Evolutionary conservation across 1,284 basidiomycete species (phyloP), one percentile per base, ranked within the genome.

Genomic region (Rhizoctonia solani): DNA sequence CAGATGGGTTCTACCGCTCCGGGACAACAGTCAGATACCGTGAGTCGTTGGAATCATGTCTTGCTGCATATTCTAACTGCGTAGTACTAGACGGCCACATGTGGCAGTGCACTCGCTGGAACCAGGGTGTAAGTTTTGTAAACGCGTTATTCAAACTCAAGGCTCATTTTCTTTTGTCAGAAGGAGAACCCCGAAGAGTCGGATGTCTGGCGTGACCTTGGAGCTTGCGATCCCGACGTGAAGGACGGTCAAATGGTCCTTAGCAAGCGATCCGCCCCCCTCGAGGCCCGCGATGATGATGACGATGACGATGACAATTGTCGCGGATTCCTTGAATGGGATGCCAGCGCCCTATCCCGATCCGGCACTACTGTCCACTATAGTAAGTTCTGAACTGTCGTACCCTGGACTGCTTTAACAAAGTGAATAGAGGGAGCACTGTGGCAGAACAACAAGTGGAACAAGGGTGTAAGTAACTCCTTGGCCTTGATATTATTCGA

Each of bases 41-140:
- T 55, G 5, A 32, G 54, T 41, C 5, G 16, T 37, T 21, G 14
- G 8, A n/a, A 6, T 23, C 16, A 13, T 23, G 4, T n/a, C 5
- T 21, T 4, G 9, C 41, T 21, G 19, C 34, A 37, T 34, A 4
- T 3, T 37, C 21, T 14, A n/a, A 55, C 9, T 21, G n/a, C 3
- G 21, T 55, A 9, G 16, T 21, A 23, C 32, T 21, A 55, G 54
- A 61, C 16, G 47, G 47, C 30, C 58, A 61, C 58, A 21, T 61
- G 29, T 61, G 58, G 58, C 58, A 61, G 50, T 61, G 58, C 58
- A 61, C 58, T 41, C 44, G 47, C 46, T 61, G 58, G 58, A 50
- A 49, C 32, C 25, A 29, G 19, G 58, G 58, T 14, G 58, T 61
- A 61, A 50, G 58, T 61, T 37, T 50, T 32, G n/a, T 34, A 11